These are phyloP conservation scores for Backusella mclennaniae DNA, from an alignment of 192 early-diverging fungal genomes.

Conservation along the genomic window DNA sequence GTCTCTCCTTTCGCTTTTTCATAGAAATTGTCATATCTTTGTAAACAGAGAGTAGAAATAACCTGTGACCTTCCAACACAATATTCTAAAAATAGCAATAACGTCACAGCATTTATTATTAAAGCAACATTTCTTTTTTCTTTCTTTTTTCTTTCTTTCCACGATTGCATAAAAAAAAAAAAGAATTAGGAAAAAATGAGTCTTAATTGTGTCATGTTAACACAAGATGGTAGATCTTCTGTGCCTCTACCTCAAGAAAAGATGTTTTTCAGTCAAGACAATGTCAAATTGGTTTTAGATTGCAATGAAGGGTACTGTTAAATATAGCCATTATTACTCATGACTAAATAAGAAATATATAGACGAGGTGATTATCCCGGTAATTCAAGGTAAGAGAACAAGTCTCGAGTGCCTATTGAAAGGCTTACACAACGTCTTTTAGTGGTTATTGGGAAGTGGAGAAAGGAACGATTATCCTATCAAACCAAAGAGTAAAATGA, in stretches of 20 bases:
- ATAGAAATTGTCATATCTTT: too few species aligned
- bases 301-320: conserved; percentile 27
- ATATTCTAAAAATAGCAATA: not conserved
- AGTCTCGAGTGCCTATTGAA: not conserved
- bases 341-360: not conserved
- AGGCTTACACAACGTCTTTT: not conserved
- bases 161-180: not conserved
- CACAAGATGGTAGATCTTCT: conserved; percentile 25
- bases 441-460: conserved; percentile 26
- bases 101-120: not conserved
- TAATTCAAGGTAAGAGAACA: conserved; percentile 23
- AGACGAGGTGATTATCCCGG: conserved; percentile 31
- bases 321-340: not conserved
- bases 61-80: not conserved
- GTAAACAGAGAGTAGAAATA: too few species aligned
- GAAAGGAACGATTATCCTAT: conserved; percentile 30
- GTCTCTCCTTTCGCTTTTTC: too few species aligned
- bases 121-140: not conserved
- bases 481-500: conserved; percentile 36
- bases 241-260: conserved; percentile 41
- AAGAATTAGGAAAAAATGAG: conserved; percentile 23
- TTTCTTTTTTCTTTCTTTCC: not conserved
- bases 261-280: conserved; percentile 31
- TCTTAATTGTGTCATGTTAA: conserved; percentile 42
- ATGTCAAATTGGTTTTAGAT: conserved; percentile 27